Percentiles rank a stretch among this genome's conserved stretches.
phyloP scores from a whole-genome alignment of 2,329 filamentous ascomycete species.

The Penicillium crustosum region DNA sequence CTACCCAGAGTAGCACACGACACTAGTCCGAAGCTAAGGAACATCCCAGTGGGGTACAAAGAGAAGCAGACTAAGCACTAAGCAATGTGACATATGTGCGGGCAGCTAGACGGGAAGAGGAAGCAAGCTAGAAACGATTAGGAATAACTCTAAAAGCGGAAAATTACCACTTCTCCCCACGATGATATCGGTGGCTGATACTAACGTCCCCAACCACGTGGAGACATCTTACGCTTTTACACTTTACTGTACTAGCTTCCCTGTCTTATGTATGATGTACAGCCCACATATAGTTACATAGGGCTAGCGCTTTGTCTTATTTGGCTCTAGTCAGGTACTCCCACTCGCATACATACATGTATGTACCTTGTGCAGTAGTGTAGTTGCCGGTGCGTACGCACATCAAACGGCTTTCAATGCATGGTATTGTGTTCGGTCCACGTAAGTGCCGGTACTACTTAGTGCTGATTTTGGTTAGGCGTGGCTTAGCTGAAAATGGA shows the following conservation, averaged over 20 bases:
- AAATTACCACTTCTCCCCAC: slow-evolving; percentile 1
- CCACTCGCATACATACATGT: background rate
- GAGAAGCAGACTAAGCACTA: background rate
- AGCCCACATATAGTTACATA: background rate
- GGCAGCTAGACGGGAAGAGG: background rate
- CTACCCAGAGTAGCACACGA: background rate
- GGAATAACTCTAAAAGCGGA: slow-evolving; percentile 6
- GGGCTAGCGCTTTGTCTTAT: background rate
- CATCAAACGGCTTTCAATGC: background rate
- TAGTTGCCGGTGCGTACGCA: background rate
- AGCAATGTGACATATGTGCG: slow-evolving; percentile 1
- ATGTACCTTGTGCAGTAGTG: slow-evolving; percentile 1
- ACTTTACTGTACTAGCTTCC: background rate
- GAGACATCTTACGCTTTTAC: background rate
- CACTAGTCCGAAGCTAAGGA: slow-evolving; percentile 2
- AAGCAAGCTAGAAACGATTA: slow-evolving; percentile 1
- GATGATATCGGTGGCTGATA: slow-evolving; percentile 12
- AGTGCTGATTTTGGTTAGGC: background rate
- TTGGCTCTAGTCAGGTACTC: slow-evolving; percentile 6
- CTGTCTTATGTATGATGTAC: slow-evolving; percentile 1
- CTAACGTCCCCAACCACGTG: slow-evolving; percentile 3
- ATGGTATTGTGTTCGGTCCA: background rate
- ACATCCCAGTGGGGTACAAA: background rate
- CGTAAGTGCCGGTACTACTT: background rate
- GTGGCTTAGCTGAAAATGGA: background rate